phyloP scores from a whole-genome alignment of 371 early-diverging fungal genomes.

The Ordospora pajunii region DNA sequence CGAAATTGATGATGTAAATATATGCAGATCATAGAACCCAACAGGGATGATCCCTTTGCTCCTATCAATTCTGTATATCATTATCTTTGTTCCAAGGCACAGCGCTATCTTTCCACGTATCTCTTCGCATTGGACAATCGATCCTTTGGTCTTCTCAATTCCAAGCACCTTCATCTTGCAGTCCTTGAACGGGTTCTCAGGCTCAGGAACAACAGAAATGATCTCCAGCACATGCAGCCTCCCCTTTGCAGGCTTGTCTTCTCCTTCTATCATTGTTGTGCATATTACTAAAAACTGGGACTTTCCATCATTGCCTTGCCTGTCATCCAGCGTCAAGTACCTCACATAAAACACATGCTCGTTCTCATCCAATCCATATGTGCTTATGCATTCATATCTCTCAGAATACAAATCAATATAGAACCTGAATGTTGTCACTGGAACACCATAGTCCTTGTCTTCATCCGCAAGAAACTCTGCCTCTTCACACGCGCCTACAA shows the following conservation, averaged over 20 bases:
- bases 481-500: not conserved
- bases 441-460: not conserved
- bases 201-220: constrained; percentile 49
- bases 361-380: constrained; percentile 31
- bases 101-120: constrained; percentile 53
- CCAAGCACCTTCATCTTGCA: constrained; percentile 53
- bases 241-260: constrained; percentile 53
- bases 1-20: constrained; percentile 45
- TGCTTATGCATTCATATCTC: constrained; percentile 15
- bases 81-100: constrained; percentile 55
- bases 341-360: constrained; percentile 47
- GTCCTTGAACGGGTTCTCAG: constrained; percentile 31
- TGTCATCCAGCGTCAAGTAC: constrained; percentile 39
- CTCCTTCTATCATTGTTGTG: constrained; percentile 55
- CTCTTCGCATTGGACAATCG: constrained; percentile 42
- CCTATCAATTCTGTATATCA: constrained; percentile 59
- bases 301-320: constrained; percentile 33
- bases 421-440: constrained; percentile 6
- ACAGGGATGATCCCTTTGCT: constrained; percentile 45
- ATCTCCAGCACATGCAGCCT: constrained; percentile 57
- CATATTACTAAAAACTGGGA: constrained; percentile 48
- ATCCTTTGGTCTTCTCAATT: constrained; percentile 54
- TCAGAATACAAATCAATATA: constrained; percentile 13
- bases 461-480: not conserved
- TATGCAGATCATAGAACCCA: constrained; percentile 59